These are phyloP conservation scores for Chlorella sp. DNA, from an alignment of 139 green algal species.

Conservation along the genomic window DNA sequence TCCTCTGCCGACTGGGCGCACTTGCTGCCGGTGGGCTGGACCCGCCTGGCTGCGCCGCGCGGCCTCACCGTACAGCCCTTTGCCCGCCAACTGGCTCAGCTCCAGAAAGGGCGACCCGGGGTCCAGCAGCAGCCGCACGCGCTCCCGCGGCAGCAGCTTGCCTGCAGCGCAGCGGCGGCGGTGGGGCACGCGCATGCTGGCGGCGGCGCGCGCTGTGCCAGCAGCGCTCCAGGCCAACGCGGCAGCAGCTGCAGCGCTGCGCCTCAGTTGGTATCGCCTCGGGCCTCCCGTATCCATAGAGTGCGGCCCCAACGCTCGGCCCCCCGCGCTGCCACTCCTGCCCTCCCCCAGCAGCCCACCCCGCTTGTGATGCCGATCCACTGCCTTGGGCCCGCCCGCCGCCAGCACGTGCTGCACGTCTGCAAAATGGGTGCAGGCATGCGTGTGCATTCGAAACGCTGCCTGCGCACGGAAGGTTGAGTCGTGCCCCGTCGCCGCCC, in stretches of 20 bases:
- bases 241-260: background rate
- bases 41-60: no score
- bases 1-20: no score
- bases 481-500: background rate
- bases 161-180: no score
- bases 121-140: constrained; percentile 77
- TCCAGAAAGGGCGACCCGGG: constrained; percentile 85
- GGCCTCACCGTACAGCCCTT: constrained; percentile 73
- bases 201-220: background rate
- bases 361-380: constrained; percentile 59
- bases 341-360: constrained; percentile 63
- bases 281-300: background rate
- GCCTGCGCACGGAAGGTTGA: background rate
- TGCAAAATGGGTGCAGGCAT: background rate
- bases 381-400: constrained; percentile 59
- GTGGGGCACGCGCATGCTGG: no score
- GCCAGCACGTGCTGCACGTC: constrained; percentile 25
- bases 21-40: no score
- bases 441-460: background rate
- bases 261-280: background rate
- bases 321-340: no score
- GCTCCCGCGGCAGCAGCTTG: constrained; percentile 70
- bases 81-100: constrained; percentile 79
- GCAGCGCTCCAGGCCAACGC: background rate
- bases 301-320: background rate